Evolutionary conservation across 768 basidiomycete species (phyloP), one percentile per base, ranked within the genome.

Genomic region (Galerina marginata): DNA sequence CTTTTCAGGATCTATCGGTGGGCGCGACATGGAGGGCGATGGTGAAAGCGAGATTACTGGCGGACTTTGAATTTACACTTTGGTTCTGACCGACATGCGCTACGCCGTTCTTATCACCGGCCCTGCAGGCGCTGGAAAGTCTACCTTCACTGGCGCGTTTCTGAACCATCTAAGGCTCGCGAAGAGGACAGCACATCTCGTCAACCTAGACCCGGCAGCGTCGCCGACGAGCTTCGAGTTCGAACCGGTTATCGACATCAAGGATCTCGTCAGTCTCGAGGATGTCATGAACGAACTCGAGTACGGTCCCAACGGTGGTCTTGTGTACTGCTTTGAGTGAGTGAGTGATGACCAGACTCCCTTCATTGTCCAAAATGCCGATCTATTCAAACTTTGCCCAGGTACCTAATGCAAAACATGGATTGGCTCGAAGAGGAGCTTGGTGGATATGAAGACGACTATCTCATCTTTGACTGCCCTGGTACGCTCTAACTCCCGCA

Each of bases 301-400:
- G 40, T 95, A 95, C 76, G 97, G 97, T 2, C 97, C 97, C 0
- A 99, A 99, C 68, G 97, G 97, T 9, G 97, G 96, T 4, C 80
- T 99, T 54, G 87, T 99, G 58, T 98, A 98, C 72, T 99, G 97
- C 79, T 99, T 99, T 75, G 97, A 99, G 97, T 99, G 85, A 89
- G 95, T 88, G 74, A 85, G 84, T 86, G 79, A 50, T 49, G 25
- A 26, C 29, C 7, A n/a, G 9, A 46, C 26, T 25, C 36, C 16
- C 29, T 56, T 46, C 38, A 54, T 51, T 48, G 47, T 38, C 9
- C 43, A 5, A 20, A 23, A 10, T 33, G 25, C 10, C 20, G 25
- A 33, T 44, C 39, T 54, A 47, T 40, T 56, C 29, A 67, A 26
- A 33, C 25, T 43, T 16, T 14, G 37, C 6, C 23, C 60, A 99